Percentiles rank a stretch among this genome's conserved stretches.
Evolutionary conservation across 2,329 filamentous ascomycete species (phyloP).

Genomic region (Coniella vitis): DNA sequence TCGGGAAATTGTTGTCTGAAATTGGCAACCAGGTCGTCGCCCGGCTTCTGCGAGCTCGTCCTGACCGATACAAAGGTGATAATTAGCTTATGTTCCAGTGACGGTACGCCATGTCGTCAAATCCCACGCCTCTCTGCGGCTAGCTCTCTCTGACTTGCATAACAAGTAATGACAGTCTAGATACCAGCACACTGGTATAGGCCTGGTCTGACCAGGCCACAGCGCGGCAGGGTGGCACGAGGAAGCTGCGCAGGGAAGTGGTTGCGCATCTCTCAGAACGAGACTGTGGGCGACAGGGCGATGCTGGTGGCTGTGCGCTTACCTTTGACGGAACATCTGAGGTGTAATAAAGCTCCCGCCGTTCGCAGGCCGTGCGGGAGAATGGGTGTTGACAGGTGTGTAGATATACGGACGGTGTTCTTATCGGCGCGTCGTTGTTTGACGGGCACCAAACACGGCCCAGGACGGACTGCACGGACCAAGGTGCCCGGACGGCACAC

Average conservation of each 20-base stretch:
- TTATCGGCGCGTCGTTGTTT: background rate
- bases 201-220: background rate
- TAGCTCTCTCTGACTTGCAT: too few relatives aligned
- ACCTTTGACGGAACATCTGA: conserved; percentile 17
- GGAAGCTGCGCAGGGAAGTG: background rate
- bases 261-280: background rate
- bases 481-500: conserved; percentile 1
- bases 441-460: background rate
- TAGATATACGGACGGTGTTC: background rate
- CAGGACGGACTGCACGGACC: conserved; percentile 5
- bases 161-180: too few relatives aligned
- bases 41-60: conserved; percentile 77
- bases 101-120: background rate
- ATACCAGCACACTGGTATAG: too few relatives aligned
- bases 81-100: conserved; percentile 4
- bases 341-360: background rate
- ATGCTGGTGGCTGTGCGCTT: background rate
- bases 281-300: background rate
- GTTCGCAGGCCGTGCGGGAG: conserved; percentile 1
- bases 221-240: background rate
- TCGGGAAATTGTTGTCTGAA: conserved; percentile 82
- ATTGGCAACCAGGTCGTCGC: conserved; percentile 73
- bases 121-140: background rate
- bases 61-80: conserved; percentile 31
- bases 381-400: background rate